phyloP scores from a whole-genome alignment of 2,329 filamentous ascomycete species.

The Fusarium liriodendri region DNA sequence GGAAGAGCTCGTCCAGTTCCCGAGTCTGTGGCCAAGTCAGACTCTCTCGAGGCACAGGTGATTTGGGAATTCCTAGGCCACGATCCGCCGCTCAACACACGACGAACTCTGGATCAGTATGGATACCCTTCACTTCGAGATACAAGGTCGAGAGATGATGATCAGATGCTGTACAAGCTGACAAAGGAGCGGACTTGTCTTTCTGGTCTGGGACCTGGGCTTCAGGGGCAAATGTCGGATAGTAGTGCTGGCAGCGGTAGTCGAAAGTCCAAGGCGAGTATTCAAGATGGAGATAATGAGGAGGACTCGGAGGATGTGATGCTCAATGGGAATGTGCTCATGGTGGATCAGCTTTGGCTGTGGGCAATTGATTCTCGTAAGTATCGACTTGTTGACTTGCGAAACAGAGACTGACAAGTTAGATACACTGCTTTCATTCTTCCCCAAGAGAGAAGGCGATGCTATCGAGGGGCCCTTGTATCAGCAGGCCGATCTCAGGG shows the following conservation, averaged over 20 bases:
- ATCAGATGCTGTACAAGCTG: conserved; percentile 76
- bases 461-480: conserved; percentile 66
- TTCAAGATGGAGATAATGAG: conserved; percentile 47
- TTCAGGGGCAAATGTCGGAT: conserved; percentile 47
- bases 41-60: conserved; percentile 67
- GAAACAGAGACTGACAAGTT: background rate
- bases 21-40: conserved; percentile 62
- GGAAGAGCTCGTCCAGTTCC: conserved; percentile 68
- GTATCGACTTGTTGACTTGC: conserved; percentile 2
- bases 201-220: conserved; percentile 33
- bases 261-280: conserved; percentile 43
- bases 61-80: conserved; percentile 72
- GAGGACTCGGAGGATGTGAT: conserved; percentile 52
- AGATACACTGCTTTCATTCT: conserved; percentile 66
- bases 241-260: conserved; percentile 42
- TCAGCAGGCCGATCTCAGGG: conserved; percentile 70
- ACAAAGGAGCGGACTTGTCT: conserved; percentile 59
- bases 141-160: conserved; percentile 70
- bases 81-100: conserved; percentile 70
- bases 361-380: conserved; percentile 67
- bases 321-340: conserved; percentile 68
- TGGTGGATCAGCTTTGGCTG: conserved; percentile 75
- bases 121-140: conserved; percentile 71
- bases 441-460: conserved; percentile 65
- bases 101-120: conserved; percentile 72